These are phyloP conservation scores for Epichloe festucae DNA, from an alignment of 2,329 filamentous ascomycete genomes.

Conservation along the genomic window DNA sequence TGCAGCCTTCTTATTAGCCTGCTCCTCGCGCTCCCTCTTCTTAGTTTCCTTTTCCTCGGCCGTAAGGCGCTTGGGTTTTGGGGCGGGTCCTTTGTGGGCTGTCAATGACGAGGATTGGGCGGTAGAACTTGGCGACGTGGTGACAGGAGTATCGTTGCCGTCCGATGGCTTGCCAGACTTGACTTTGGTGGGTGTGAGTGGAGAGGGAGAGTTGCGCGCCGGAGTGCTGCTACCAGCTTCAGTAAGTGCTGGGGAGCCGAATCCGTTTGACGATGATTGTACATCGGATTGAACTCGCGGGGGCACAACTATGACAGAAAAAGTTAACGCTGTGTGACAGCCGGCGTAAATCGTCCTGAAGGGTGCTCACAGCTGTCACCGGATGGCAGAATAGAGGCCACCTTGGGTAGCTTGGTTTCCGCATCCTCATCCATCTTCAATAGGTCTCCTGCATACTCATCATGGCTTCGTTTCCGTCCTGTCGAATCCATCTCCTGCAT, in stretches of 20 bases:
- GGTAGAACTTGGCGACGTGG: not conserved
- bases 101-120: not conserved
- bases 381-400: slow-evolving; percentile 9
- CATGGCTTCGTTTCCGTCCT: slow-evolving; percentile 32
- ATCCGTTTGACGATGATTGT: slow-evolving; percentile 15
- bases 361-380: slow-evolving; percentile 11
- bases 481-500: slow-evolving; percentile 30
- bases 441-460: slow-evolving; percentile 28
- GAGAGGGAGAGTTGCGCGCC: slow-evolving; percentile 22
- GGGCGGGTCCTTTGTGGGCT: slow-evolving; percentile 13
- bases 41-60: slow-evolving; percentile 20
- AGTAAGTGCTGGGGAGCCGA: slow-evolving; percentile 23
- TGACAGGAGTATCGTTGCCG: slow-evolving; percentile 6
- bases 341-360: not conserved
- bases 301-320: slow-evolving; percentile 10
- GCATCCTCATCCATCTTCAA: slow-evolving; percentile 12
- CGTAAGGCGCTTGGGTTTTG: slow-evolving; percentile 32
- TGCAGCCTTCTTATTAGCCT: slow-evolving; percentile 13
- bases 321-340: slow-evolving; percentile 7
- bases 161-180: slow-evolving; percentile 3
- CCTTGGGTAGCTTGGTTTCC: slow-evolving; percentile 10
- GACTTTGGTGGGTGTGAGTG: slow-evolving; percentile 19
- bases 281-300: slow-evolving; percentile 11
- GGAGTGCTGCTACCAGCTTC: slow-evolving; percentile 30
- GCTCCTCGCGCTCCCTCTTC: slow-evolving; percentile 23